Percentiles rank a stretch among this genome's conserved stretches.
phyloP scores from a whole-genome alignment of 2,329 filamentous ascomycete species.

The Trichoderma endophyticum region DNA sequence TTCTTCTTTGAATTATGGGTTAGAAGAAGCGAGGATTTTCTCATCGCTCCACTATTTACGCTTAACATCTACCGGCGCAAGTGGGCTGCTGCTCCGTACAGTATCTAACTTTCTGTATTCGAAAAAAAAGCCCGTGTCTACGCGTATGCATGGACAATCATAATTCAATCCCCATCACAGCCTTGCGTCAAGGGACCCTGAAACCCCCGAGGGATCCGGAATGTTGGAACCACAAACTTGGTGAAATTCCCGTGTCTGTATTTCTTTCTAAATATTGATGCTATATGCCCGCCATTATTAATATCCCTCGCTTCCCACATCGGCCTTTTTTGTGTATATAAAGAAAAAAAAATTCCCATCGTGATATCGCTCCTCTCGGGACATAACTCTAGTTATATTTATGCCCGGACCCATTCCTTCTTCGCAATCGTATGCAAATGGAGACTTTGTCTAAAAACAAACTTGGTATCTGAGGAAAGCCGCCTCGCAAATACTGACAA shows the following conservation, averaged over 20 bases:
- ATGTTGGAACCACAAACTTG: background rate
- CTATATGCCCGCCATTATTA: background rate
- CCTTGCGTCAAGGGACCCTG: background rate
- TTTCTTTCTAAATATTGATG: background rate
- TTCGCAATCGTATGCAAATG: constrained; percentile 1
- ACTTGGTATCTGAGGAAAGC: constrained; percentile 10
- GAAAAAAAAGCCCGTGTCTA: background rate
- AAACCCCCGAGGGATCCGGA: background rate
- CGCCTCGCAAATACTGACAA: constrained; percentile 2
- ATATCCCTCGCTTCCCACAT: background rate
- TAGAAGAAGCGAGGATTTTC: background rate
- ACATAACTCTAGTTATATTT: constrained; percentile 3
- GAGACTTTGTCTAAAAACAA: constrained; percentile 4
- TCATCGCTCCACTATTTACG: constrained; percentile 4
- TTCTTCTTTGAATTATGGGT: background rate
- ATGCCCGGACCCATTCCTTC: background rate
- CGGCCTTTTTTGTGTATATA: background rate
- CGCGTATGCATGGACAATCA: background rate
- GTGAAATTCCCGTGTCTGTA: constrained; percentile 6
- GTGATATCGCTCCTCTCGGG: background rate
- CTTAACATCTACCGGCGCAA: background rate
- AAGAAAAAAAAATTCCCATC: background rate
- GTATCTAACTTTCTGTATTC: background rate
- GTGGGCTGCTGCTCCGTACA: background rate
- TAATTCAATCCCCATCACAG: background rate